Evolutionary conservation across 495 filamentous ascomycete species (phyloP), one percentile per base, ranked within the genome.

Genomic region (Physcia stellaris): DNA sequence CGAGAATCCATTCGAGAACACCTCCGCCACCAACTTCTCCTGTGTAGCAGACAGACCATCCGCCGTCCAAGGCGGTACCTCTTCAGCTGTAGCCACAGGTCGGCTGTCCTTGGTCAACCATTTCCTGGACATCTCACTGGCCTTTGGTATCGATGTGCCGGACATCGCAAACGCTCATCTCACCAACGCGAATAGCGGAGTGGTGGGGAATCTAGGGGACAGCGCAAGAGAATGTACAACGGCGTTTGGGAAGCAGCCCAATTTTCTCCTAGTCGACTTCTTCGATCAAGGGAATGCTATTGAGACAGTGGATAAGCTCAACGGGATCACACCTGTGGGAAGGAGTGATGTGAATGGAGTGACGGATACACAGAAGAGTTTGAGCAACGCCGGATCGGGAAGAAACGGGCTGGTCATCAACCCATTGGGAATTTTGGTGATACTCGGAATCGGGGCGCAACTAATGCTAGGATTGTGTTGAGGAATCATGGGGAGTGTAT

Each of bases 1-100:
- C 70, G 83, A 88, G 56, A 84, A 79, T 18, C 68, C 71, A 0
- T 88, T 80, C 59, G 79, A 84, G 41, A 77, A 78, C 9, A 64
- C 63, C 18, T 63, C 74, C 39, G 48, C 62, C 1, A 66, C 53
- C 1, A 82, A 83, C 53, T 83, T 81, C 41, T 60, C 63, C 35
- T 87, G 83, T 52, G 60, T 52, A 1, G 69, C 81, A 18, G 66
- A 86, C 41, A 71, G 83, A 1, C 83, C 83, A 12, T 36, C 50
- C 3, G 47, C 33, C 17, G 46, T 67, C 22, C 47, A 64, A 4
- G 60, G 51, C 22, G 47, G 62, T 29, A 44, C 59, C 2, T 45
- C 59, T 7, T 63, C 59, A n/a, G 67, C 75, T 3, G 46, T 67
- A 9, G 52, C 60, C 2, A 61, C 62, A 17, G 62, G 63, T 33